Evolutionary conservation across 371 early-diverging fungal genomes (phyloP).

Genomic region (Mucor plumbeus): DNA sequence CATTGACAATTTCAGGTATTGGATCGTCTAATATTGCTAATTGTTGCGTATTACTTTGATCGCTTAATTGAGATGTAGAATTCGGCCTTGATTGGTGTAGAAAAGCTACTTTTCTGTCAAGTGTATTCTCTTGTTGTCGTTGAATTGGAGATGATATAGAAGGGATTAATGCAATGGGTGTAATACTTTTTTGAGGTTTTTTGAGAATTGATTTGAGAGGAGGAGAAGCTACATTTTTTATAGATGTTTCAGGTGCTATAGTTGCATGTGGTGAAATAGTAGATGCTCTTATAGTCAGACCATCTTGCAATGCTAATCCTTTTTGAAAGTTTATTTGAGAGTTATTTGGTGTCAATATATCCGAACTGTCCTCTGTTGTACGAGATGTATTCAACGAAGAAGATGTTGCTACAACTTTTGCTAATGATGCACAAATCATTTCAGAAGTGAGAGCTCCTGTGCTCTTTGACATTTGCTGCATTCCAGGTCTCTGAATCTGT

Average conservation of each 20-base stretch:
- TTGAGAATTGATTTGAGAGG: constrained; percentile 3
- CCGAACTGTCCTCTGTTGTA: constrained; percentile 1
- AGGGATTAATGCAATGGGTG: not conserved
- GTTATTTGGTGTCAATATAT: not conserved
- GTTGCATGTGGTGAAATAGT: not conserved
- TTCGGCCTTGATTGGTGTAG: not conserved
- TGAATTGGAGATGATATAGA: not conserved
- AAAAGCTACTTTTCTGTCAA: not conserved
- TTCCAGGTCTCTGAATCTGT: not conserved
- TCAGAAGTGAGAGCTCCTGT: not conserved
- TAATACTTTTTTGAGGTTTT: not conserved
- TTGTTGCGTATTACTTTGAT: not conserved
- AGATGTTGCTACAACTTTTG: not conserved
- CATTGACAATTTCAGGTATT: not conserved
- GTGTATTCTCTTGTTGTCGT: constrained; percentile 1
- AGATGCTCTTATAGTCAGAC: not conserved
- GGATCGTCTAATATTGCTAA: not conserved
- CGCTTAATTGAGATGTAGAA: not conserved
- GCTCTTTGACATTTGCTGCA: not conserved
- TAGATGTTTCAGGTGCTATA: not conserved
- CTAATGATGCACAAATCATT: not conserved
- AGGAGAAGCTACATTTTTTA: not conserved
- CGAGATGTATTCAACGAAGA: constrained; percentile 1
- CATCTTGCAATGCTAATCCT: not conserved
- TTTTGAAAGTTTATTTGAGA: not conserved